Base-by-base conservation (phyloP, 257 asterid species). In the Ballota nigra region DNA sequence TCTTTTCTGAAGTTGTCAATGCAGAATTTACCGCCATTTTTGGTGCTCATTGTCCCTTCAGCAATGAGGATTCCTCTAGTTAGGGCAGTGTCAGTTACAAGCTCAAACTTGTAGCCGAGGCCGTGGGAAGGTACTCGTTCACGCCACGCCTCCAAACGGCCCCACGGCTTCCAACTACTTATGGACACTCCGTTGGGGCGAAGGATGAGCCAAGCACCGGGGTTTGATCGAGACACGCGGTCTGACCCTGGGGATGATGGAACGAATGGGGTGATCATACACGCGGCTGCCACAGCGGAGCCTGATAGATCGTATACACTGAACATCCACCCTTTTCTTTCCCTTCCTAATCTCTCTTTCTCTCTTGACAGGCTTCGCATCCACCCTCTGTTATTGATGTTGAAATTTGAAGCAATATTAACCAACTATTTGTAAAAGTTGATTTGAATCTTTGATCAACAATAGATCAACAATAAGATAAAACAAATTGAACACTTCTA, bases 121-220 rank as follows among this genome's bases (percentile, higher is more conserved):
- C 97, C 91, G 34, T 89, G 96, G 2, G 71, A 82, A 0, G 85
- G 78, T 0, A 96, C 96, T 34, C 97, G 65, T 78, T 92, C 98
- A 0, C 98, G 84, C 98, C 98, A 92, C 0, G 98, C 98, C 85
- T 88, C 95, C 2, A 92, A 92, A 0, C 97, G 91, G 3, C 98
- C 98, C 98, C 98, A 92, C 0, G 97, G 96, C 83, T 92, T 92
- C 98, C 98, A 90, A 74, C 94, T 88, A 24, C 92, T 85, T 20
- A 86, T 84, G 3, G 89, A 89, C 24, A 79, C 80, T 0, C 96
- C 95, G 6, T 85, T 88, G 6, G 98, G 97, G 36, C 90, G 59
- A 56, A 92, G 88, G 80, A 92, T 88, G 63, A 92, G 91, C 98
- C 98, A 92, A 0, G 97, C 97, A 8, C 98, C 97, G 0, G 98